A percentile compares a stretch with the other conserved stretches of the same genome.
These are phyloP conservation scores for Termitomyces sp. DNA, from an alignment of 768 basidiomycete species.

Conservation along the genomic window DNA sequence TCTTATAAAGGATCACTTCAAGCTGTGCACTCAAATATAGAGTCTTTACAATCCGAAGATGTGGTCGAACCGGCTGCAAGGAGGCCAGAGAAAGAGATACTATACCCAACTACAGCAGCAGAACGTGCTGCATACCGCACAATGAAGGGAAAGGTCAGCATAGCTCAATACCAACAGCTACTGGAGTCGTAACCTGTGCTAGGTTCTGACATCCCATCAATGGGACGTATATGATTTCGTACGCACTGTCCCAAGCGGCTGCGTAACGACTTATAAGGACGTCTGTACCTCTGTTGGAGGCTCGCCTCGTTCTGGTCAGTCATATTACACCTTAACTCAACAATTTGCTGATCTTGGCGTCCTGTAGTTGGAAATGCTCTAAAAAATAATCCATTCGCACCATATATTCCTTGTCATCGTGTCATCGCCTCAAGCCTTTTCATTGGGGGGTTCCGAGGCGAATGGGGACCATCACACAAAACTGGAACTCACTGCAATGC, in stretches of 20 bases:
- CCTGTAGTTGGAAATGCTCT: constrained; percentile 57
- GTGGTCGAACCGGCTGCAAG: background rate
- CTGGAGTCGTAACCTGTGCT: background rate
- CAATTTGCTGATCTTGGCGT: background rate
- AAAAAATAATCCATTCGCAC: constrained; percentile 63
- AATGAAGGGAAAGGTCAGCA: constrained; percentile 29
- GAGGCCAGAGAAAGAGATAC: constrained; percentile 1
- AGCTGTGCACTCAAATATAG: background rate
- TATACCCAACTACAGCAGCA: constrained; percentile 20
- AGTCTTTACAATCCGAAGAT: background rate
- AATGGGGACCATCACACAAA: constrained; percentile 48
- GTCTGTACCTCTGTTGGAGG: constrained; percentile 49
- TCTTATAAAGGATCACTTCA: constrained; percentile 7
- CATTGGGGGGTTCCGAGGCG: constrained; percentile 62
- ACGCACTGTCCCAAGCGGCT: constrained; percentile 44
- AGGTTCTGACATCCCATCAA: constrained; percentile 50
- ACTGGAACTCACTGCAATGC: constrained; percentile 37
- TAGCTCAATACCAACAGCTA: background rate
- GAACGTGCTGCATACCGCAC: constrained; percentile 30
- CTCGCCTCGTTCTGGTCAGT: constrained; percentile 61
- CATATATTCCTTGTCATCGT: constrained; percentile 67
- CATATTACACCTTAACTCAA: background rate
- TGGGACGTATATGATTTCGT: constrained; percentile 61
- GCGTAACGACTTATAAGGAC: constrained; percentile 55
- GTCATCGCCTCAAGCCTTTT: constrained; percentile 58